Percentiles rank a stretch among this genome's conserved stretches.
phyloP scores from a whole-genome alignment of 1,139 yeast genomes.

The Spencermartinsiella ligniputridi region DNA sequence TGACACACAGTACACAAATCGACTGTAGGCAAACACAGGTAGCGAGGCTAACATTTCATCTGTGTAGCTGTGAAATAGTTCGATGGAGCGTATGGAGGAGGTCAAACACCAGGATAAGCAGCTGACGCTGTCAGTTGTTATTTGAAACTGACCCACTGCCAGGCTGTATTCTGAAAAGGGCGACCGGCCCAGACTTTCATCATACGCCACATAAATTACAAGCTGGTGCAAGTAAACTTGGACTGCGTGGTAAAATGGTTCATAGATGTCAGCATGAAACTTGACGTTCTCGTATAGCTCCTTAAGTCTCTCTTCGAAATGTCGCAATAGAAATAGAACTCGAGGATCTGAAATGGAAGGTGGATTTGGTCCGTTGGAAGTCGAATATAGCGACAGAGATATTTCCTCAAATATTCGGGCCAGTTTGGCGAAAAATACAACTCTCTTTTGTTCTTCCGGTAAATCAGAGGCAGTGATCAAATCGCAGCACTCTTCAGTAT shows the following conservation, averaged over 20 bases:
- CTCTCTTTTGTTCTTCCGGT: conserved; percentile 26
- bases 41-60: conserved; percentile 41
- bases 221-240: conserved; percentile 74
- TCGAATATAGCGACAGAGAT: conserved; percentile 25
- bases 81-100: conserved; percentile 21
- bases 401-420: conserved; percentile 61
- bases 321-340: conserved; percentile 21
- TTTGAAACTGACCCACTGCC: conserved; percentile 24
- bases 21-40: conserved; percentile 60
- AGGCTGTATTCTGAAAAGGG: conserved; percentile 36
- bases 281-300: conserved; percentile 4
- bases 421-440: conserved; percentile 59
- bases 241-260: conserved; percentile 47
- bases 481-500: conserved; percentile 59
- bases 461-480: conserved; percentile 39
- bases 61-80: conserved; percentile 15
- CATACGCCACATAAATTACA: conserved; percentile 35
- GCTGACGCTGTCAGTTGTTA: conserved; percentile 20
- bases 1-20: conserved; percentile 66
- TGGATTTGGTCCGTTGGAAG: conserved; percentile 23
- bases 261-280: conserved; percentile 2
- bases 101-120: conserved; percentile 23
- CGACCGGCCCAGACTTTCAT: conserved; percentile 30
- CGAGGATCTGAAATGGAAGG: conserved; percentile 28
- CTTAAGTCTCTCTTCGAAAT: conserved; percentile 24